Percentiles rank a stretch among this genome's conserved stretches.
Conservation (phyloP, 331 rosid genomes). For the Pyracantha coccinea region DNA sequence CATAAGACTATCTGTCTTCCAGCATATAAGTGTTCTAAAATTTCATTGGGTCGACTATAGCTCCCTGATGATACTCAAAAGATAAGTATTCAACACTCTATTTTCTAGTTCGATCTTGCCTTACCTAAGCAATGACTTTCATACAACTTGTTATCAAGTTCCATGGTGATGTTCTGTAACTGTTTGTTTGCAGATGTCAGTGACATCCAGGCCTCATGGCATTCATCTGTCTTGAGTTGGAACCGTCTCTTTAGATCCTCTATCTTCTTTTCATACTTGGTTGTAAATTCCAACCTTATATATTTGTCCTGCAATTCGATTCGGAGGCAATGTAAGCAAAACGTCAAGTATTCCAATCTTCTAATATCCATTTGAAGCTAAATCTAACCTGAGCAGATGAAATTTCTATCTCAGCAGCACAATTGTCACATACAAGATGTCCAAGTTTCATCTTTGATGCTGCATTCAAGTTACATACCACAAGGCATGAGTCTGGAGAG, state of each 20-base stretch:
- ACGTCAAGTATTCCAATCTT: not conserved
- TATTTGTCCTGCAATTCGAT: conserved; percentile 7
- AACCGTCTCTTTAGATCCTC: conserved; percentile 4
- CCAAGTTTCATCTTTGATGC: not conserved
- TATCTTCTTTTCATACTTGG: conserved; percentile 16
- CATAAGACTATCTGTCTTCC: not conserved
- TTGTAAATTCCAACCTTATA: not conserved
- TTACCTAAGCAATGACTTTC: conserved; percentile 9
- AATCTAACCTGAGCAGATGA: conserved; percentile 11
- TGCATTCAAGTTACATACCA: not conserved
- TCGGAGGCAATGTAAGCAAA: not conserved
- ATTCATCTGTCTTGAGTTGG: conserved; percentile 9
- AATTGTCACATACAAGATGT: conserved; percentile 5
- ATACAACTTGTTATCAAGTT: conserved; percentile 7
- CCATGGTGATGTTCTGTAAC: conserved; percentile 7
- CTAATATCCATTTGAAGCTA: not conserved
- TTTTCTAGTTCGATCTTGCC: not conserved
- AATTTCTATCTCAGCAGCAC: conserved; percentile 1
- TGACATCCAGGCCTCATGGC: conserved; percentile 17
- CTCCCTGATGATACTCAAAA: not conserved
- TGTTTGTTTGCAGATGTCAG: conserved; percentile 9
- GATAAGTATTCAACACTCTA: not conserved
- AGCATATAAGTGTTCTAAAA: not conserved
- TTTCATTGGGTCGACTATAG: not conserved
- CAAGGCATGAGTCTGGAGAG: not conserved